A percentile compares a stretch with the other conserved stretches of the same genome.
These are phyloP conservation scores for Aspergillus mulundensis DNA, from an alignment of 495 filamentous ascomycete genomes.

Conservation along the genomic window DNA sequence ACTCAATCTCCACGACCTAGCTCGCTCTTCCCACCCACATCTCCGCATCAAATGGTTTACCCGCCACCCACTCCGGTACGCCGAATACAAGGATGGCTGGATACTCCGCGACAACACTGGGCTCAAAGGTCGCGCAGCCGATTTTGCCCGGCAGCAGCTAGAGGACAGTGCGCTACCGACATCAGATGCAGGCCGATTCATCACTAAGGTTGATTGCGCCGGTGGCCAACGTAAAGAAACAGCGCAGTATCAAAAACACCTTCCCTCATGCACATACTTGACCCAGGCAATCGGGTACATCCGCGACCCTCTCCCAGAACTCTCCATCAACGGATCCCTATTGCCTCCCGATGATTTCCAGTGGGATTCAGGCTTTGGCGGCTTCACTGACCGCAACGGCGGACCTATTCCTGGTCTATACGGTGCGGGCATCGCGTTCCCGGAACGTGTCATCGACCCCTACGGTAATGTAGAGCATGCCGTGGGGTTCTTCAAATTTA, in stretches of 20 bases:
- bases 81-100: conserved; percentile 58
- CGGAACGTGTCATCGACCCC: conserved; percentile 56
- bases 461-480: conserved; percentile 57
- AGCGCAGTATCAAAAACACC: conserved; percentile 37
- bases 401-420: conserved; percentile 45
- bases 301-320: conserved; percentile 42
- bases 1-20: conserved; percentile 54
- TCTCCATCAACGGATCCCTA: conserved; percentile 27
- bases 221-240: conserved; percentile 35
- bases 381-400: conserved; percentile 40
- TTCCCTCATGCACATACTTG: conserved; percentile 47
- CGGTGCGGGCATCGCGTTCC: conserved; percentile 59
- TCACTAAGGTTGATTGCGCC: conserved; percentile 47
- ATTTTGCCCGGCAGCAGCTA: conserved; percentile 54
- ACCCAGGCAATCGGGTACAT: conserved; percentile 55
- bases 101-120: conserved; percentile 61
- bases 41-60: conserved; percentile 60
- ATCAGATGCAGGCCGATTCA: conserved; percentile 46
- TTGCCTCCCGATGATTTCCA: conserved; percentile 25
- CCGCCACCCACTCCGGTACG: conserved; percentile 56
- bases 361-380: conserved; percentile 48
- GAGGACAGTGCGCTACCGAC: conserved; percentile 45
- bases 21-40: conserved; percentile 42
- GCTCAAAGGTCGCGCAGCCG: conserved; percentile 55
- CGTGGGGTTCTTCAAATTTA: conserved; percentile 62